Evolutionary conservation across 257 asterid genomes (phyloP).

Genomic region (Rauvolfia tetraphylla): DNA sequence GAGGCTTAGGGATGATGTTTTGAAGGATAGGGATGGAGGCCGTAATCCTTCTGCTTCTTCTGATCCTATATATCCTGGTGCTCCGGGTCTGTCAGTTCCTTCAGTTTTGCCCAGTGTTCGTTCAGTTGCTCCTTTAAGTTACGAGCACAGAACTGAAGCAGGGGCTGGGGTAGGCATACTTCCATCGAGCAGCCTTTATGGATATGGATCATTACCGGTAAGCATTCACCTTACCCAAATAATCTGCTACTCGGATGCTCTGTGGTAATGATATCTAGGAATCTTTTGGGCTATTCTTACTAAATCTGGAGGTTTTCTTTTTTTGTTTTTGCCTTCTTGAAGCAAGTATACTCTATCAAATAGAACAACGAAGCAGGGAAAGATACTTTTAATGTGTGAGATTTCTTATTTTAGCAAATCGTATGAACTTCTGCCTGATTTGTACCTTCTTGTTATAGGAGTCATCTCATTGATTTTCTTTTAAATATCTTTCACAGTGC

Average conservation of each 20-base stretch:
- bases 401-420: background rate
- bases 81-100: constrained; percentile 53
- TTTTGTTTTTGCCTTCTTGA: constrained; percentile 4
- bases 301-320: background rate
- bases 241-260: background rate
- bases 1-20: constrained; percentile 84
- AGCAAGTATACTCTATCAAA: background rate
- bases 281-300: background rate
- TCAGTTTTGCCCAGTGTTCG: constrained; percentile 48
- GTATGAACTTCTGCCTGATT: background rate
- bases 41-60: constrained; percentile 55
- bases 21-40: constrained; percentile 61
- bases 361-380: constrained; percentile 22
- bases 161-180: constrained; percentile 58
- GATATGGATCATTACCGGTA: constrained; percentile 70
- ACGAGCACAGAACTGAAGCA: constrained; percentile 68
- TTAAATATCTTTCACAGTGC: too few species aligned
- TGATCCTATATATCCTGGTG: constrained; percentile 49
- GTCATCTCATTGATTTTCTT: too few species aligned
- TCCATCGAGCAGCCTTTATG: constrained; percentile 61
- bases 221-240: constrained; percentile 9
- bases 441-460: background rate
- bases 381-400: background rate
- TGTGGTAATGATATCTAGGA: background rate
- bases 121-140: constrained; percentile 52